These are phyloP conservation scores for Rubroshorea leprosula DNA, from an alignment of 345 rosid genomes.

Conservation along the genomic window DNA sequence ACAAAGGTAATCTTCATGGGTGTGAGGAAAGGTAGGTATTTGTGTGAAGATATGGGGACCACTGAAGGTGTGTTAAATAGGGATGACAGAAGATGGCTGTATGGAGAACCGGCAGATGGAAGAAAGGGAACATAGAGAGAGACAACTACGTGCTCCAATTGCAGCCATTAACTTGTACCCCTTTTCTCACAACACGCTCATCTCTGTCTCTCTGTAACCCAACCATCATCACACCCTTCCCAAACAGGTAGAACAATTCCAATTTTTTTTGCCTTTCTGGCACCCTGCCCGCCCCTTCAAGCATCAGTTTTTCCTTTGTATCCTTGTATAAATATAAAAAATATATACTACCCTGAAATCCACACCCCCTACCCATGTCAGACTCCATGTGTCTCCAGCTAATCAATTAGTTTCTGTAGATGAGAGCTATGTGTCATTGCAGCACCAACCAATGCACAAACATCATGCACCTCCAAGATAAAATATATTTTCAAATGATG, in stretches of 20 bases:
- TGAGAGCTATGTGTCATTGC: constrained; percentile 43
- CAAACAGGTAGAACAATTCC: constrained; percentile 19
- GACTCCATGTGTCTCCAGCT: constrained; percentile 58
- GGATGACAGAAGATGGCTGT: constrained; percentile 20
- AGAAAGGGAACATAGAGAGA: constrained; percentile 36
- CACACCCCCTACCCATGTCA: constrained; percentile 35
- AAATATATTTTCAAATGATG: not conserved
- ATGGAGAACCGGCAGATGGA: constrained; percentile 43
- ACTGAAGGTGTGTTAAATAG: constrained; percentile 16
- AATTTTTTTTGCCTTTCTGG: not conserved
- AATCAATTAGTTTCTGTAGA: constrained; percentile 31
- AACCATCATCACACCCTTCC: not conserved
- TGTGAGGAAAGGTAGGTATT: constrained; percentile 22
- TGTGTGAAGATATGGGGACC: constrained; percentile 38
- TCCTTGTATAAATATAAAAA: constrained; percentile 21
- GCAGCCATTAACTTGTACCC: constrained; percentile 45
- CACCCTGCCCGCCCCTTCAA: constrained; percentile 18
- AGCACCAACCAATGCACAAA: constrained; percentile 28
- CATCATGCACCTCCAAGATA: constrained; percentile 5
- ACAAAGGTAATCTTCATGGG: constrained; percentile 18
- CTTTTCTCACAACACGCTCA: constrained; percentile 37
- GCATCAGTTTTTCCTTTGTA: constrained; percentile 19
- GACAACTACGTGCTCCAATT: constrained; percentile 51
- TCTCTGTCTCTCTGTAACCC: constrained; percentile 36
- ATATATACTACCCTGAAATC: constrained; percentile 32